Base-by-base conservation (phyloP, 2,329 filamentous ascomycete genomes). In the Penicillium sp. region DNA sequence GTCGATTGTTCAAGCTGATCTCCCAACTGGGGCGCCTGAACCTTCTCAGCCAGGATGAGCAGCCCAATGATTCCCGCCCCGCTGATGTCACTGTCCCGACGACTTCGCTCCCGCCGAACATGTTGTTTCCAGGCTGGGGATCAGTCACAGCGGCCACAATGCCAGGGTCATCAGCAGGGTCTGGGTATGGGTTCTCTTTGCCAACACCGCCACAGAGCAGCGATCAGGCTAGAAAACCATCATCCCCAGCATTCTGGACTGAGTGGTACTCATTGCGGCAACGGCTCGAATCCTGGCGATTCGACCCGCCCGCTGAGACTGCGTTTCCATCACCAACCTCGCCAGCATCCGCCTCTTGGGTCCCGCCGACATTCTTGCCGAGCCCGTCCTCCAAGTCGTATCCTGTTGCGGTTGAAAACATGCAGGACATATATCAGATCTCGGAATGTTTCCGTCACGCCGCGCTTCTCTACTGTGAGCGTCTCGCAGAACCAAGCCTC, bases 381-480 rank as follows among this genome's bases (percentile, higher is more conserved):
- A 56, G 56, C 29, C 51, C 60, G 22, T 49, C 52, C 16, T 48
- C 57, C 11, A 40, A 49, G 5, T 44, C 52, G 18, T 55, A 51
- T 9, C 44, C 54, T 25, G 58, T 68, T 1, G 75, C 75, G 0
- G 68, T 75, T 7, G 73, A 73, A 6, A 84, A 92, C 59, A 67
- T 84, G 1, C 73, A 79, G 14, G 87, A 93, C 47, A 72, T 95
- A 8, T 75, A 80, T 22, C 85, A 88, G 54, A 82, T 95, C 34
- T 93, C 85, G 13, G 87, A 95, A 62, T 84, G 84, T 8, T 95
- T 95, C 72, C 84, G 89, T 12, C 88, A 92, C 61, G 82, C 88
- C 0, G 89, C 88, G 0, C 74, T 95, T 22, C 75, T 95, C 8
- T 95, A 95, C 68, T 89, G 84, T 7, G 87, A 94, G 67, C 84